Conservation (phyloP, 2,329 filamentous ascomycete species). For the Mycosphaerella sp. region DNA sequence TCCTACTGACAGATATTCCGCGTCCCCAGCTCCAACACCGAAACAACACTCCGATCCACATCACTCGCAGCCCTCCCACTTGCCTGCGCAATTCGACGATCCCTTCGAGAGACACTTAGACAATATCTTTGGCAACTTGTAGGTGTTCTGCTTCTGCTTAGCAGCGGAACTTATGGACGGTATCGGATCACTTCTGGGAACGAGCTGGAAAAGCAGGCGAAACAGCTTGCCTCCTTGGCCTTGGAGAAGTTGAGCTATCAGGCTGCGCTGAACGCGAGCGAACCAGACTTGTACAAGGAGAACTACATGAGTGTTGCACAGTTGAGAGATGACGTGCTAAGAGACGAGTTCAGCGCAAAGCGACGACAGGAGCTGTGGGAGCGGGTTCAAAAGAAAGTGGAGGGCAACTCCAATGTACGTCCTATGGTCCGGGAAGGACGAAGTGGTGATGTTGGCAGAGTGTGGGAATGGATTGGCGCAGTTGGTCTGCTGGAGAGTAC, state of each 20-base stretch:
- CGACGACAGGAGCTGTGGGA: constrained; percentile 79
- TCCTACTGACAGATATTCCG: constrained; percentile 72
- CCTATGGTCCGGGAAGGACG: constrained; percentile 62
- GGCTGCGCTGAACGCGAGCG: constrained; percentile 67
- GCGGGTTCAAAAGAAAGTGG: constrained; percentile 74
- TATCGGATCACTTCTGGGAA: constrained; percentile 57
- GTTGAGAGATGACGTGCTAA: constrained; percentile 81
- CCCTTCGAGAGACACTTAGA: constrained; percentile 72
- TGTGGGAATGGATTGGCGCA: constrained; percentile 65
- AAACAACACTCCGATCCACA: constrained; percentile 64
- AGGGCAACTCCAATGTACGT: constrained; percentile 88
- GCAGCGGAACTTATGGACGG: constrained; percentile 57
- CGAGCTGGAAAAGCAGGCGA: constrained; percentile 66
- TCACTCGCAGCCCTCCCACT: constrained; percentile 89
- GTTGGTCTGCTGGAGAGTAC: constrained; percentile 35
- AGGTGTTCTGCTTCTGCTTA: constrained; percentile 49
- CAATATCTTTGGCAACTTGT: constrained; percentile 81
- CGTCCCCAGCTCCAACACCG: constrained; percentile 53
- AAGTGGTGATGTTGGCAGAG: constrained; percentile 51
- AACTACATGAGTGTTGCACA: constrained; percentile 82
- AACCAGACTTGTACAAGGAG: constrained; percentile 60
- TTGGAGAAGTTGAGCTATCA: constrained; percentile 77
- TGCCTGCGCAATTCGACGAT: constrained; percentile 72
- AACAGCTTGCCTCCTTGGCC: constrained; percentile 74
- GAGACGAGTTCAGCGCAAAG: constrained; percentile 69